Percentiles rank a stretch among this genome's conserved stretches.
Evolutionary conservation across 1,284 basidiomycete species (phyloP).

Genomic region (Ceratobasidium papillatum): DNA sequence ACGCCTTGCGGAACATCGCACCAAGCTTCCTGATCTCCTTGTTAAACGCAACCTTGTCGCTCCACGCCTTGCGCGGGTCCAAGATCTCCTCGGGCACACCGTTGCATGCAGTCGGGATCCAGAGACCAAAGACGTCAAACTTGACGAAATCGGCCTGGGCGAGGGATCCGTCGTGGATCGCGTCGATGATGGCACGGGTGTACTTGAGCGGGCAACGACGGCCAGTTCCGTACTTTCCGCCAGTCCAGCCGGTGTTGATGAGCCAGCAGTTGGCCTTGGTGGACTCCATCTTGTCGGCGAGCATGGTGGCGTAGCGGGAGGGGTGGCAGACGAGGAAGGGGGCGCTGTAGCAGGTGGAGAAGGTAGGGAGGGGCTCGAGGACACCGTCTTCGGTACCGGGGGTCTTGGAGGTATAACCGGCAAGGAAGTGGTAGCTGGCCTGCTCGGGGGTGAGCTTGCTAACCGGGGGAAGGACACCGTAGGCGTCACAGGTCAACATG

Average conservation of each 20-base stretch:
- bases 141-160: constrained; percentile 87
- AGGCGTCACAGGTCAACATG: constrained; percentile 98
- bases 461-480: constrained; percentile 97
- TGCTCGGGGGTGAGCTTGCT: constrained; percentile 93
- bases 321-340: constrained; percentile 99
- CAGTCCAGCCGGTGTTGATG: constrained; percentile 99
- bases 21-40: constrained; percentile 85
- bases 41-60: constrained; percentile 85
- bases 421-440: constrained; percentile 97
- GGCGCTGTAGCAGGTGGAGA: constrained; percentile 99
- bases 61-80: constrained; percentile 86
- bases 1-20: constrained; percentile 93
- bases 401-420: constrained; percentile 96
- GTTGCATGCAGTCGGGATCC: constrained; percentile 81
- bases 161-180: constrained; percentile 94
- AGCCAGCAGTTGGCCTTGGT: constrained; percentile 96
- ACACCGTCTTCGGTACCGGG: constrained; percentile 99
- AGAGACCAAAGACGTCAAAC: constrained; percentile 67
- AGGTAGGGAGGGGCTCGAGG: constrained; percentile 97
- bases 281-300: constrained; percentile 93
- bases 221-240: constrained; percentile 90
- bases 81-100: constrained; percentile 90
- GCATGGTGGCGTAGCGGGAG: constrained; percentile 95
- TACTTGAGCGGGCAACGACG: constrained; percentile 95
- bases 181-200: constrained; percentile 96